Conservation (phyloP, 345 rosid genomes). For the Jatropha curcas region DNA sequence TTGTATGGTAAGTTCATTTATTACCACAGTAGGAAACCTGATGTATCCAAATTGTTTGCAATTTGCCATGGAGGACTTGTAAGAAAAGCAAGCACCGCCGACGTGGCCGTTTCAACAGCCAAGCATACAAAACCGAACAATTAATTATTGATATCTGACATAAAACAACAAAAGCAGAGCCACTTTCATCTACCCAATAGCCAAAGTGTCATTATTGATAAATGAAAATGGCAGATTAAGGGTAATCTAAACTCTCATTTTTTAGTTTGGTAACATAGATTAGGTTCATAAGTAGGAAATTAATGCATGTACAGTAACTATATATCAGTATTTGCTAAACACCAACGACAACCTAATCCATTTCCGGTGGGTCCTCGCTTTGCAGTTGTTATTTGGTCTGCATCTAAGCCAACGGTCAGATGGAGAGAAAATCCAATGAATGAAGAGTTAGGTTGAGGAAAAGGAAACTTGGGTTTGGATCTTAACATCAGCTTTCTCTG, state of each 20-base stretch:
- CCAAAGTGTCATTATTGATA: slow-evolving; percentile 6
- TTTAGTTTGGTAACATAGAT: slow-evolving; percentile 18
- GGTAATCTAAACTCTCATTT: neutral
- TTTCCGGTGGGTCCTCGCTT: slow-evolving; percentile 23
- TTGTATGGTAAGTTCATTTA: too few species aligned
- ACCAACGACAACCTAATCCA: slow-evolving; percentile 9
- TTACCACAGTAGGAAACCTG: too few species aligned
- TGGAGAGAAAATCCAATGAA: slow-evolving; percentile 36
- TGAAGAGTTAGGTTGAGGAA: slow-evolving; percentile 47
- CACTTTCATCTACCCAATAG: neutral
- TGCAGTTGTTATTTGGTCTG: slow-evolving; percentile 40
- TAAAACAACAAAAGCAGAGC: slow-evolving; percentile 14
- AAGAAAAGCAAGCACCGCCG: neutral
- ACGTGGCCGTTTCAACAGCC: neutral
- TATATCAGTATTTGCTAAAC: neutral
- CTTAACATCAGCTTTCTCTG: slow-evolving; percentile 25
- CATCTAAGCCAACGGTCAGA: slow-evolving; percentile 57
- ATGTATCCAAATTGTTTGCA: too few species aligned
- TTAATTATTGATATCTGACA: neutral
- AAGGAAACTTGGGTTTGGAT: slow-evolving; percentile 40
- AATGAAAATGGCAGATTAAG: neutral
- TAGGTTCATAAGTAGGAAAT: slow-evolving; percentile 12
- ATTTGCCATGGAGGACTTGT: neutral
- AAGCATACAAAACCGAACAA: neutral
- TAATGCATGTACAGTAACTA: neutral